Base-by-base conservation (phyloP, 73 alveolate species). In the Paramecium caudatum region DNA sequence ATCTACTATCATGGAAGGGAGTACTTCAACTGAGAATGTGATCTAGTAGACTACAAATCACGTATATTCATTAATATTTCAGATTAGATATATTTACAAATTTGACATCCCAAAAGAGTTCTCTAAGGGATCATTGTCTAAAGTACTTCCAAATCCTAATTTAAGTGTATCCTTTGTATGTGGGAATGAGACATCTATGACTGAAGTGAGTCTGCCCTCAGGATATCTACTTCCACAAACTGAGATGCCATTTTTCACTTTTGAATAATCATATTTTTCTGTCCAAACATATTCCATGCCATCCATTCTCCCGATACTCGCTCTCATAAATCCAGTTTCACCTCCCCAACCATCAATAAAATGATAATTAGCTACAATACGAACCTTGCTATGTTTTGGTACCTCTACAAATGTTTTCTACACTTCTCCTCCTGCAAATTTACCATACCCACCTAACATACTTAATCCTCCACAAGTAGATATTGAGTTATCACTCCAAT, bases 321-420 rank as follows among this genome's bases (percentile, higher is more conserved):
- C 91, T 95, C 91, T 91, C 36, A 95, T 25, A 68, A 46, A 95
- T 41, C 94, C 98, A 9, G 95, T 91, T 47, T 95, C 98, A 13
- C 98, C 98, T 46, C 93, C 82, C 98, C 98, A 95, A 19, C 92
- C 91, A 91, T 95, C 98, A 8, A 95, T 91, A 62, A 95, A 94
- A 85, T 95, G 98, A 84, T 43, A 94, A 47, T 65, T 94, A 1
- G 96, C 97, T 87, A 82, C 82, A 41, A 95, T 82, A 33, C 94
- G 84, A 21, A 95, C 70, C 41, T 61, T 65, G 69, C 91, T 82
- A 47, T 95, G 98, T 16, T 47, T 82, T 21, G 97, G 97, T 15
- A 95, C 13, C 23, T 91, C 91, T 19, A 63, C 70, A 86, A 93
- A 91, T 5, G 92, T 90, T 82, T 91, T 95, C 49, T 69, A 43